Evolutionary conservation across 139 green algal genomes (phyloP).

Genomic region (Pseudopediastrum boryanum): DNA sequence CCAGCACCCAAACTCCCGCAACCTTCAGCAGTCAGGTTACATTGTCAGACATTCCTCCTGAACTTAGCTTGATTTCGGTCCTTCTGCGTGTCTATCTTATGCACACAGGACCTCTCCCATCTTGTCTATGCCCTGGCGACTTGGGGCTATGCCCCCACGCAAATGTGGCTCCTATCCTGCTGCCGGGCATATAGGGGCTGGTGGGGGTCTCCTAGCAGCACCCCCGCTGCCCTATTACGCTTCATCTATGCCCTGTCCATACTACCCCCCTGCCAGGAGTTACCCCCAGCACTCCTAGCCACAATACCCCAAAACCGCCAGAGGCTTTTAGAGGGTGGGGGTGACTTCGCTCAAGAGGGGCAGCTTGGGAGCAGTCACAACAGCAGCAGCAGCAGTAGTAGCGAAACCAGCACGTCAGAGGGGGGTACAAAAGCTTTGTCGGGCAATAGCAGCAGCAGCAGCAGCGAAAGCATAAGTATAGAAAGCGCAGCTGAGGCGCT

Average conservation of each 20-base stretch:
- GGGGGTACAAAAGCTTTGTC: not conserved
- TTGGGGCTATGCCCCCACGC: not conserved
- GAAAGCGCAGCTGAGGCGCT: not conserved
- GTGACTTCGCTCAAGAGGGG: no score
- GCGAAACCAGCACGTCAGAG: conserved; percentile 20
- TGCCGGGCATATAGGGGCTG: conserved; percentile 1
- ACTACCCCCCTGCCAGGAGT: conserved; percentile 6
- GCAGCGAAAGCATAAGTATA: not conserved
- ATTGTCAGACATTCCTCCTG: no score
- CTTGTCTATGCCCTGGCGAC: conserved; percentile 21
- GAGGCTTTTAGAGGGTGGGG: no score
- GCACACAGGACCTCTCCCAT: conserved; percentile 28
- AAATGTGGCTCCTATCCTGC: conserved; percentile 17
- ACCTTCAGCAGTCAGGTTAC: no score
- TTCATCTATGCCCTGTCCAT: conserved; percentile 18
- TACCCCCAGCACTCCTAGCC: not conserved
- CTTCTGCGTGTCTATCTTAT: no score
- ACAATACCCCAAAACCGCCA: no score
- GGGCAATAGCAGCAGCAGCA: conserved; percentile 3
- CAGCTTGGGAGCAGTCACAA: not conserved
- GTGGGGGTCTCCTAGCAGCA: conserved; percentile 15
- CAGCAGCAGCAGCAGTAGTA: not conserved
- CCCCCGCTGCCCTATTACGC: conserved; percentile 12
- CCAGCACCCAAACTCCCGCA: no score
- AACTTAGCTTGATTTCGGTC: no score